A percentile compares a stretch with the other conserved stretches of the same genome.
Conservation (phyloP, 441 rosid genomes). For the Gossypium aridum region DNA sequence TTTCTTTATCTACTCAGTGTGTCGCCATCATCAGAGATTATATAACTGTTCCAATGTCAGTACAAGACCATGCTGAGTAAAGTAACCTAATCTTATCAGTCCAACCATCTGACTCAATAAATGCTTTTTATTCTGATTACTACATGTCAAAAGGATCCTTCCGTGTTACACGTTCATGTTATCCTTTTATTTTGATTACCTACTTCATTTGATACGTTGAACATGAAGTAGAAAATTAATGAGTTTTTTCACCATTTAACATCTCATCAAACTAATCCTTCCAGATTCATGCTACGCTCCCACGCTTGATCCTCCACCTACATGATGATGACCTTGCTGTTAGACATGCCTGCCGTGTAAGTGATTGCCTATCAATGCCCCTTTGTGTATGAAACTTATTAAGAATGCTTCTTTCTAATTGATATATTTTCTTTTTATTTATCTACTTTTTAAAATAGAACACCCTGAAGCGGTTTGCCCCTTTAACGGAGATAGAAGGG, state of each 20-base stretch:
- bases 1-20: background rate
- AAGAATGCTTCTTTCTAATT: constrained; percentile 13
- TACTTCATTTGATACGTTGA: background rate
- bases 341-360: constrained; percentile 85
- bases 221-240: background rate
- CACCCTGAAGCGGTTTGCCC: constrained; percentile 62
- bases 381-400: constrained; percentile 15
- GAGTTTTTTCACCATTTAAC: background rate
- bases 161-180: background rate
- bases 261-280: constrained; percentile 11
- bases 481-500: constrained; percentile 65
- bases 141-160: background rate
- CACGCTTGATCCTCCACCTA: constrained; percentile 82
- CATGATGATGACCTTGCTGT: constrained; percentile 71
- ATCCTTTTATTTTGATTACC: background rate
- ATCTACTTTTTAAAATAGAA: constrained; percentile 30
- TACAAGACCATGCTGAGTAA: background rate
- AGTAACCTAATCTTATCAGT: background rate
- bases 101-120: background rate
- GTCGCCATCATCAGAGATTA: background rate
- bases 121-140: background rate
- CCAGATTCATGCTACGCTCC: constrained; percentile 78
- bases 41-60: constrained; percentile 7
- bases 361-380: constrained; percentile 15
- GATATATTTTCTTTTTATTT: constrained; percentile 19